Conservation (phyloP, 1,139 yeast species). For the Cylindricascospora bacillispora region DNA sequence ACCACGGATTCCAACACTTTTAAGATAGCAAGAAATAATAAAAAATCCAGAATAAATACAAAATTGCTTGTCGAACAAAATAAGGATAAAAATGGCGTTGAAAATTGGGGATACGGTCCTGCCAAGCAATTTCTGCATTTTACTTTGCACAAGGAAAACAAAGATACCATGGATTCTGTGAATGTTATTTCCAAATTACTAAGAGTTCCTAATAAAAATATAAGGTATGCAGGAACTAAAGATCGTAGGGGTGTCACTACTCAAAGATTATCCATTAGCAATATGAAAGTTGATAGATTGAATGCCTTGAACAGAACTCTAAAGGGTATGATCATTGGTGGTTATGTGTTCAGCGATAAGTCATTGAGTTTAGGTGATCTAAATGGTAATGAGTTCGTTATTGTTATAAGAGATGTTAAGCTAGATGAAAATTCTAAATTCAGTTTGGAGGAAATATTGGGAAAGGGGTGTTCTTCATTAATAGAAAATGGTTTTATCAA, state of each 20-base stretch:
- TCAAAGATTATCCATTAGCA: slow-evolving; percentile 63
- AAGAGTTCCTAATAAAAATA: slow-evolving; percentile 53
- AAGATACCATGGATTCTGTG: slow-evolving; percentile 95
- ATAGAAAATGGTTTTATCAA: slow-evolving; percentile 69
- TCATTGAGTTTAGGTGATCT: slow-evolving; percentile 70
- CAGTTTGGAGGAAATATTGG: slow-evolving; percentile 31
- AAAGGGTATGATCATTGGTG: slow-evolving; percentile 64
- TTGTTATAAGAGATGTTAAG: slow-evolving; percentile 65
- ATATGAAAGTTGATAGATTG: slow-evolving; percentile 66
- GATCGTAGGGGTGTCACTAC: slow-evolving; percentile 95
- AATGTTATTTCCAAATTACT: slow-evolving; percentile 58
- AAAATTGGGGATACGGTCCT: slow-evolving; percentile 49
- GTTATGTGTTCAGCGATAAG: slow-evolving; percentile 53
- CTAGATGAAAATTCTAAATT: slow-evolving; percentile 16
- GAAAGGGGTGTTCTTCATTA: slow-evolving; percentile 45
- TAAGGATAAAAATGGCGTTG: slow-evolving; percentile 36
- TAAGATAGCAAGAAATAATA: slow-evolving; percentile 39
- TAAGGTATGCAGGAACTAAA: slow-evolving; percentile 88
- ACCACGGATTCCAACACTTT: slow-evolving; percentile 62
- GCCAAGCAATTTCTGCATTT: slow-evolving; percentile 60
- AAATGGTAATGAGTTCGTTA: slow-evolving; percentile 74
- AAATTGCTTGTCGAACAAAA: slow-evolving; percentile 32
- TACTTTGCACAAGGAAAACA: slow-evolving; percentile 81
- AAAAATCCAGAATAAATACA: slow-evolving; percentile 28
- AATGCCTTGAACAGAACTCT: slow-evolving; percentile 63